A percentile compares a stretch with the other conserved stretches of the same genome.
Evolutionary conservation across 106 monocot species (phyloP).

Genomic region (Dioscorea dumetorum): DNA sequence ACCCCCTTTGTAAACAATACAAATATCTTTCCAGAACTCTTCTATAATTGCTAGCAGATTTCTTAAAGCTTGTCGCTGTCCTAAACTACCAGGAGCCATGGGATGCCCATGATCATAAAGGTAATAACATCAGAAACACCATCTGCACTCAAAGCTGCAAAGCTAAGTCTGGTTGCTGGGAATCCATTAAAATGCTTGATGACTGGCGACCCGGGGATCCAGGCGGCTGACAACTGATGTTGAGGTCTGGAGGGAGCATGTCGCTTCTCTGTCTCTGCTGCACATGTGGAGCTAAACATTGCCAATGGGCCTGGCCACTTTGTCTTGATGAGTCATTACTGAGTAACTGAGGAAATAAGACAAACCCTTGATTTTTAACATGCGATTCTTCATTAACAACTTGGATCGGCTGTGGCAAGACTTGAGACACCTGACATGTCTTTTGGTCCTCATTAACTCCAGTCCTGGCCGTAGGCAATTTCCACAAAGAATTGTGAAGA

Average conservation of each 20-base stretch:
- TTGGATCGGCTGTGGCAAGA: constrained; percentile 14
- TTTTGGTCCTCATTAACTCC: constrained; percentile 16
- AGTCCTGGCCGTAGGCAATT: constrained; percentile 13
- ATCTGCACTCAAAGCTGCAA: constrained; percentile 57
- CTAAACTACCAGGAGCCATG: too few relatives aligned
- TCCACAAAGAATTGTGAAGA: constrained; percentile 26
- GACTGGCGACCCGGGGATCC: constrained; percentile 62
- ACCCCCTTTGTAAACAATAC: too few relatives aligned
- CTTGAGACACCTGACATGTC: constrained; percentile 11
- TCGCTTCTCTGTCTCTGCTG: constrained; percentile 44
- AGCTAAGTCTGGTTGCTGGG: constrained; percentile 91
- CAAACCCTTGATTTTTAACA: constrained; percentile 31
- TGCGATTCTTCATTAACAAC: constrained; percentile 14
- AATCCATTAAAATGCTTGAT: constrained; percentile 50
- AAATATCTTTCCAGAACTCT: too few relatives aligned
- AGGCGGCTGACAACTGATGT: constrained; percentile 62
- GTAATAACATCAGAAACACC: too few relatives aligned
- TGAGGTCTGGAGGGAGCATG: constrained; percentile 59
- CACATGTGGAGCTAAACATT: constrained; percentile 26
- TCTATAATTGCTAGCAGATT: too few relatives aligned
- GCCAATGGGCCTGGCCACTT: constrained; percentile 40
- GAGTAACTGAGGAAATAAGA: constrained; percentile 58
- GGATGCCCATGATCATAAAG: too few relatives aligned
- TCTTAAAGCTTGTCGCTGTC: too few relatives aligned
- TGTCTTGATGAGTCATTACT: constrained; percentile 28